These are phyloP conservation scores for Linnemannia elongata DNA, from an alignment of 192 early-diverging fungal species.

Conservation along the genomic window DNA sequence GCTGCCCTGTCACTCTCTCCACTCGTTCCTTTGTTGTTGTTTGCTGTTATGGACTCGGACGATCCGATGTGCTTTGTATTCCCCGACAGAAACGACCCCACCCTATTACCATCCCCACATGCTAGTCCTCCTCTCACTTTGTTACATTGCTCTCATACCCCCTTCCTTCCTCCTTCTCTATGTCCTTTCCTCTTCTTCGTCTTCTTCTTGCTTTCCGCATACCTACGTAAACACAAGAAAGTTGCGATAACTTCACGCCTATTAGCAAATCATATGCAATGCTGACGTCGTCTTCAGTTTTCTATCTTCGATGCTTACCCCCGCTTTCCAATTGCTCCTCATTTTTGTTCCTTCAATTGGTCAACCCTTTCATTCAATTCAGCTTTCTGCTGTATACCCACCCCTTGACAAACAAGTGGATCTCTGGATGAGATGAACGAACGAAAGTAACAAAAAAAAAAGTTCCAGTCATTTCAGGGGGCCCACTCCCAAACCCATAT, in stretches of 20 bases:
- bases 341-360: too few relatives aligned
- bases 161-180: neutral
- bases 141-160: neutral
- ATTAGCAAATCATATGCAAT: neutral
- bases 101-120: neutral
- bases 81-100: neutral
- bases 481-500: neutral
- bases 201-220: neutral
- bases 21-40: neutral
- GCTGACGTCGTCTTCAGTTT: neutral
- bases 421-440: too few relatives aligned
- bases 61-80: neutral
- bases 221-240: neutral
- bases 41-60: neutral
- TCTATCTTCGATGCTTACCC: neutral
- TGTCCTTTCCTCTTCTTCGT: neutral
- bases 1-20: neutral
- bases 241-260: neutral
- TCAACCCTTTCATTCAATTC: too few relatives aligned
- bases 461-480: neutral
- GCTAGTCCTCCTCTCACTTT: neutral
- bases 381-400: too few relatives aligned
- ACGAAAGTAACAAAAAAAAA: too few relatives aligned
- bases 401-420: too few relatives aligned
- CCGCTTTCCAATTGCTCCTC: too few relatives aligned